These are phyloP conservation scores for Elaeis guineensis DNA, from an alignment of 176 grass and related monocot genomes.

Conservation along the genomic window DNA sequence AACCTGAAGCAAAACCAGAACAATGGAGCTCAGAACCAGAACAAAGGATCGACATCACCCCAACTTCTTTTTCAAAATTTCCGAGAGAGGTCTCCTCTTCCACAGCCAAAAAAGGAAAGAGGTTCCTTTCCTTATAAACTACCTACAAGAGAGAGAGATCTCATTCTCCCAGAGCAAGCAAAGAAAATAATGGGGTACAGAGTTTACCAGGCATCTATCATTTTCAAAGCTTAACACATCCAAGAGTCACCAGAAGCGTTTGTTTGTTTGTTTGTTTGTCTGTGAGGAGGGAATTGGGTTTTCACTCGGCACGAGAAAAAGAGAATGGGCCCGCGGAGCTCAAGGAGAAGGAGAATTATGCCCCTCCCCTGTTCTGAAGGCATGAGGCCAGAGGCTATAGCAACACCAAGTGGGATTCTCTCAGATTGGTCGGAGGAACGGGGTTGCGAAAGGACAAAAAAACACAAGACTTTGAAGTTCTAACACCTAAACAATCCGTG, in stretches of 20 bases:
- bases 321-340: slow-evolving; percentile 22
- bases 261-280: slow-evolving; percentile 24
- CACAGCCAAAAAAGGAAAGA: slow-evolving; percentile 49
- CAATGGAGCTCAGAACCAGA: background rate
- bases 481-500: too few species aligned
- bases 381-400: slow-evolving; percentile 25
- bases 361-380: slow-evolving; percentile 8
- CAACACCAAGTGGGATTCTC: slow-evolving; percentile 19
- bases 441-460: slow-evolving; percentile 27
- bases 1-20: too few species aligned
- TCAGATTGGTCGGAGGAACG: slow-evolving; percentile 22
- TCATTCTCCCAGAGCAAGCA: slow-evolving; percentile 27
- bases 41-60: background rate
- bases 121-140: slow-evolving; percentile 43
- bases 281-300: slow-evolving; percentile 32
- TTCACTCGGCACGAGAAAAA: slow-evolving; percentile 34
- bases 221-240: slow-evolving; percentile 23
- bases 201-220: slow-evolving; percentile 28
- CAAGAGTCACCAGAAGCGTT: slow-evolving; percentile 28
- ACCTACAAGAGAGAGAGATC: slow-evolving; percentile 27
- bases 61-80: background rate
- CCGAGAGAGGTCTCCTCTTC: background rate
- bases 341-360: slow-evolving; percentile 24
- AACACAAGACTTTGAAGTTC: too few species aligned
- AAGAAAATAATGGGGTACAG: slow-evolving; percentile 31